Evolutionary conservation across 2,329 filamentous ascomycete genomes (phyloP).

Genomic region (Fusarium sp.): DNA sequence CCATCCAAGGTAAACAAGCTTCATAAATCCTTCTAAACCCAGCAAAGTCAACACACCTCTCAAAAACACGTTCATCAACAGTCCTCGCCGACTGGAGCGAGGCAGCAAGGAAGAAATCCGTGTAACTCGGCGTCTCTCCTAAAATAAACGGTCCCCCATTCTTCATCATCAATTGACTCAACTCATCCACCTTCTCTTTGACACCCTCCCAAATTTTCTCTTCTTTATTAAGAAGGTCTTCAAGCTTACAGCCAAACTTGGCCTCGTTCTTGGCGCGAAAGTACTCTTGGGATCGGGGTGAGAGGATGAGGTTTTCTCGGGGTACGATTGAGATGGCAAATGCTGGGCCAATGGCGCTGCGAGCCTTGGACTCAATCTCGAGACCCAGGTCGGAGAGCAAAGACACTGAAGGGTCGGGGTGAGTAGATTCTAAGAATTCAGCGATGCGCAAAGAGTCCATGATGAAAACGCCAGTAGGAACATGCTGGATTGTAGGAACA

Average conservation of each 20-base stretch:
- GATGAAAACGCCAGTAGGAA: not conserved
- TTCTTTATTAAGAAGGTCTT: slow-evolving; percentile 5
- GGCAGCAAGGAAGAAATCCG: slow-evolving; percentile 18
- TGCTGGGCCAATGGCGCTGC: not conserved
- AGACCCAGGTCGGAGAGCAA: not conserved
- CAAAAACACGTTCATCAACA: slow-evolving; percentile 8
- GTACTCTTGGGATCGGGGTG: slow-evolving; percentile 9
- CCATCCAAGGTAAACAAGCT: slow-evolving; percentile 2
- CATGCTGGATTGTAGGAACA: slow-evolving; percentile 10
- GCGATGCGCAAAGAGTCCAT: slow-evolving; percentile 14
- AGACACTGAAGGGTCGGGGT: not conserved
- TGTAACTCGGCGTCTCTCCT: slow-evolving; percentile 9
- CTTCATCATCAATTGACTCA: not conserved
- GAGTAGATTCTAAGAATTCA: slow-evolving; percentile 5
- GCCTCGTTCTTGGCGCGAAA: slow-evolving; percentile 10
- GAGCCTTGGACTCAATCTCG: slow-evolving; percentile 3
- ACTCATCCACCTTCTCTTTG: not conserved
- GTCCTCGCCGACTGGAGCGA: slow-evolving; percentile 15
- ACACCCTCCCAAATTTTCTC: not conserved
- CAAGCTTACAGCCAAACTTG: slow-evolving; percentile 1
- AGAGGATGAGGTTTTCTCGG: slow-evolving; percentile 14
- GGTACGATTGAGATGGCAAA: not conserved
- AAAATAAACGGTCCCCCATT: slow-evolving; percentile 3
- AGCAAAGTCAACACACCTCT: not conserved
- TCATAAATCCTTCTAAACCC: slow-evolving; percentile 14